Percentiles rank a stretch among this genome's conserved stretches.
These are phyloP conservation scores for Diaporthe vexans DNA, from an alignment of 2,329 filamentous ascomycete species.

Conservation along the genomic window DNA sequence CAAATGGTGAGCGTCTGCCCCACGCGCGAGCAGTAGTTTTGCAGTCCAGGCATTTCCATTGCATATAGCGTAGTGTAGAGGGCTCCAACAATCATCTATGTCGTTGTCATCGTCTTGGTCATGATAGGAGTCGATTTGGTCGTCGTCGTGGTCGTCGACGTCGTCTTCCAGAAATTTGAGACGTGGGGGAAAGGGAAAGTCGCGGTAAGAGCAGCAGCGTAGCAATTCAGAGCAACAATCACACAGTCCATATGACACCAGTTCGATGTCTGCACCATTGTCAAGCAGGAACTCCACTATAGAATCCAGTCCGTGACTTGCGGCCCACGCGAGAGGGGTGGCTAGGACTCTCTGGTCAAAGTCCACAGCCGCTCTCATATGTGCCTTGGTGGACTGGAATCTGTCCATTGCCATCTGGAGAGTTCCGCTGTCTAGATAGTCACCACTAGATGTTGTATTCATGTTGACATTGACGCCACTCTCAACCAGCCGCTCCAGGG, in stretches of 20 bases:
- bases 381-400: neutral
- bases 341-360: too few relatives aligned
- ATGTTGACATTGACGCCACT: too few relatives aligned
- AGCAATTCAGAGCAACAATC: neutral
- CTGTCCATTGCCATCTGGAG: too few relatives aligned
- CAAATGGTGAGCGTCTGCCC: neutral
- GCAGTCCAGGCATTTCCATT: neutral
- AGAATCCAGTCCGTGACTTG: neutral
- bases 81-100: neutral
- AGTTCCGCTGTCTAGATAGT: too few relatives aligned
- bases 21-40: neutral
- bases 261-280: neutral
- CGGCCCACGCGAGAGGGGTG: constrained; percentile 4
- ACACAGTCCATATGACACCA: neutral
- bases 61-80: constrained; percentile 2
- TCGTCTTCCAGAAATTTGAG: too few relatives aligned
- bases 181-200: too few relatives aligned
- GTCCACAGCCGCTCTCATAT: neutral
- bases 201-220: accelerated
- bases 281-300: neutral
- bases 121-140: too few relatives aligned
- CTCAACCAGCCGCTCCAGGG: neutral
- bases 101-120: too few relatives aligned
- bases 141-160: too few relatives aligned
- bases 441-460: too few relatives aligned